phyloP scores from a whole-genome alignment of 345 rosid species.

The Murraya koenigii region DNA sequence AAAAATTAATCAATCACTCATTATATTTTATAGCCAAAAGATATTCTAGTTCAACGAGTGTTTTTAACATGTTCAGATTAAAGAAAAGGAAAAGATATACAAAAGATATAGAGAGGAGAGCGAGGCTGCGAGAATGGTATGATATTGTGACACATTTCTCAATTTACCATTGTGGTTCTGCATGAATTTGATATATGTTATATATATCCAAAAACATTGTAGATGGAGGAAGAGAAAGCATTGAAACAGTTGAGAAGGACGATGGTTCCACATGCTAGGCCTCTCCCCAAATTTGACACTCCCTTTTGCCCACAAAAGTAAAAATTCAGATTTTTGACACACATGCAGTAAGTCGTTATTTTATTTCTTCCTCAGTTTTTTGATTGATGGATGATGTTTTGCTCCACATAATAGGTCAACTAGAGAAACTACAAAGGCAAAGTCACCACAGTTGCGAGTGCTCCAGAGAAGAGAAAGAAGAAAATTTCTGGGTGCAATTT shows the following conservation, averaged over 20 bases:
- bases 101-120: constrained; percentile 96
- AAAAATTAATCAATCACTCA: not conserved
- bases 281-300: constrained; percentile 74
- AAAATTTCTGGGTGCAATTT: constrained; percentile 18
- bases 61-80: constrained; percentile 44
- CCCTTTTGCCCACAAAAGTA: constrained; percentile 91
- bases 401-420: constrained; percentile 40
- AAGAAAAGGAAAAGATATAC: constrained; percentile 78
- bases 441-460: constrained; percentile 58
- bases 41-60: not conserved
- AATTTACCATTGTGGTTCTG: not conserved
- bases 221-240: constrained; percentile 91
- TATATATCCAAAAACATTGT: not conserved
- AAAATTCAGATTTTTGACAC: not conserved
- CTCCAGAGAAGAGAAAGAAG: constrained; percentile 39
- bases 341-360: no score
- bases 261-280: constrained; percentile 90
- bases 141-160: not conserved
- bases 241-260: constrained; percentile 86
- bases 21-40: no score
- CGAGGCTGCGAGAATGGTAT: constrained; percentile 82
- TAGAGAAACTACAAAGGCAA: constrained; percentile 60
- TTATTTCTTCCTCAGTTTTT: not conserved
- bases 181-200: no score
- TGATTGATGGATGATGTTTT: not conserved